Evolutionary conservation across 108 stramenopile species (phyloP).

Genomic region (Poteriospumella lacustris): DNA sequence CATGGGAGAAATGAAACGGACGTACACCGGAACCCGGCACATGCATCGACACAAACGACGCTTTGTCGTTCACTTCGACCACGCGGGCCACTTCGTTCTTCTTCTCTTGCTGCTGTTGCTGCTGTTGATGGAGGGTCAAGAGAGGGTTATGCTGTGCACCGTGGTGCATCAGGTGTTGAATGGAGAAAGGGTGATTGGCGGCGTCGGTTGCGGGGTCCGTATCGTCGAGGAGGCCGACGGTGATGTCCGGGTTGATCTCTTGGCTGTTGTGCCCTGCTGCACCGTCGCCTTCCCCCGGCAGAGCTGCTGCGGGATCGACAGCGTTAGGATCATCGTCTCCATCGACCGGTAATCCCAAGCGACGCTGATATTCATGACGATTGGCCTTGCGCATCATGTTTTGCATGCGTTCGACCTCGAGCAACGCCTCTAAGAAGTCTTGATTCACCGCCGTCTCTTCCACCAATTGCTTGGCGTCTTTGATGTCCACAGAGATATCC

Average conservation of each 20-base stretch:
- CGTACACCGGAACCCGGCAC: constrained; percentile 1
- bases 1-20: constrained; percentile 2
- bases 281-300: not conserved
- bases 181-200: too few species aligned
- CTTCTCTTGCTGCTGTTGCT: too few species aligned
- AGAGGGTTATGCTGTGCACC: too few species aligned
- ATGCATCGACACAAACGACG: not conserved
- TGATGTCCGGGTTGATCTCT: too few species aligned
- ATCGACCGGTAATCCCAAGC: not conserved
- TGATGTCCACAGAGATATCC: not conserved
- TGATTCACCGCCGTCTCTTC: not conserved
- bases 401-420: not conserved
- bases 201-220: too few species aligned
- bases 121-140: too few species aligned
- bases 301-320: not conserved
- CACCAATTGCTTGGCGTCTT: not conserved
- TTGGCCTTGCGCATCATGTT: too few species aligned
- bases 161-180: too few species aligned
- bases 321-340: not conserved
- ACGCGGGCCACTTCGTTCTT: not conserved
- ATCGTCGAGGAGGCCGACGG: too few species aligned
- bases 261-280: not conserved
- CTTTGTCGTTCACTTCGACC: not conserved
- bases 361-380: too few species aligned
- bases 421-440: not conserved